Base-by-base conservation (phyloP, 345 rosid genomes). In the Sisymbrium altissimum region DNA sequence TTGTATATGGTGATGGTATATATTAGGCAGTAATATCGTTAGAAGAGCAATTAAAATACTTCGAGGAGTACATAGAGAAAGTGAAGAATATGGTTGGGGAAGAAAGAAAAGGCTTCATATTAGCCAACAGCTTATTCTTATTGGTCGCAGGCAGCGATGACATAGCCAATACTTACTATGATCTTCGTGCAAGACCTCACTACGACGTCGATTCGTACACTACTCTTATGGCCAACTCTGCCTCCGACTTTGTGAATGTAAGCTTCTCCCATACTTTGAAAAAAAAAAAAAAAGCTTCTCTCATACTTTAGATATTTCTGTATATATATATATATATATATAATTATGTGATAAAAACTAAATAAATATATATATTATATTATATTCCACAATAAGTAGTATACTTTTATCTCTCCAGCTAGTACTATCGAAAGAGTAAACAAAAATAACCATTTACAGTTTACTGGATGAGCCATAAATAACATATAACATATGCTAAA, bases 131-230 rank as follows among this genome's bases (percentile, higher is more conserved):
- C 65, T 1, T 87, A 46, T 70, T 72, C 75, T 12, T 85, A 1
- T 62, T 82, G 39, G 84, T 84, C 8, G 75, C 83, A 12, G 87
- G 93, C 40, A 87, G 85, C 60, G 78, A 87, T 29, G 96, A 89
- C 79, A 79, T 89, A n/a, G 91, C 86, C 30, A 81, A 81, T 73
- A 85, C 82, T 6, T 89, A 86, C 57, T 87, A 72, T 29, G 17
- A 5, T 1, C 58, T 78, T 39, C 84, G 56, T 14, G 75, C 88
- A 59, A 66, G 75, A 70, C 40, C 66, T 17, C 84, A 81, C 13
- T 86, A 82, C 62, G 81, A 80, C 62, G 55, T 85, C 36, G 66
- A 78, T 17, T 32, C 78, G 3, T 87, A 87, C 54, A 61, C 90
- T 2, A 72, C 73, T 44, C 79, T 87, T 8, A 73, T 89, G 86